Conservation (phyloP, 768 basidiomycete species). For the Naganishia friedmannii region DNA sequence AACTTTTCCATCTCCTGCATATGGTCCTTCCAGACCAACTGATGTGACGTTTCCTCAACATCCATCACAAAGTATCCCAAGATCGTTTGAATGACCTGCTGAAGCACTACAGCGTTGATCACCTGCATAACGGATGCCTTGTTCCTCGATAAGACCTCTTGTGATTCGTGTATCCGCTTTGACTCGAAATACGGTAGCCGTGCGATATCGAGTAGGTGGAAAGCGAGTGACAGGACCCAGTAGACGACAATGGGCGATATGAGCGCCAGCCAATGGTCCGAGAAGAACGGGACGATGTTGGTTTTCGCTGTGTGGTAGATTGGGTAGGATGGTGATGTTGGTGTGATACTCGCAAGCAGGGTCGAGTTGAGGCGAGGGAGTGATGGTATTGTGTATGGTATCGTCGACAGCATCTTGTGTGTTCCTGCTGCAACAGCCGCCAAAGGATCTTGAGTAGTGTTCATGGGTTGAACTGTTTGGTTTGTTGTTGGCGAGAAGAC, state of each 20-base stretch:
- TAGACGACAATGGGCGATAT: conserved; percentile 74
- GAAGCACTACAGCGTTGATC: conserved; percentile 73
- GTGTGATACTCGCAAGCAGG: conserved; percentile 41
- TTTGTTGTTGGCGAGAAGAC: neutral
- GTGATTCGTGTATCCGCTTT: conserved; percentile 82
- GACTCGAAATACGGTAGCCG: conserved; percentile 69
- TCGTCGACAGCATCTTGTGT: conserved; percentile 7
- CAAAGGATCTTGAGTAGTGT: conserved; percentile 8
- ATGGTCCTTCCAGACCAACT: conserved; percentile 48
- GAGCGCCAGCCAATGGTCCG: conserved; percentile 71
- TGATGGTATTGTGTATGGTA: conserved; percentile 19
- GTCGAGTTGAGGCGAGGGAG: conserved; percentile 39
- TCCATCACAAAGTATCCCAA: conserved; percentile 70
- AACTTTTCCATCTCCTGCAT: conserved; percentile 42
- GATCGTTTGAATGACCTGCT: conserved; percentile 78
- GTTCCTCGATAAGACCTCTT: conserved; percentile 72
- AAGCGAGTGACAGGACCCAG: conserved; percentile 76
- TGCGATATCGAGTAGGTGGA: conserved; percentile 72
- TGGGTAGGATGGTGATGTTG: conserved; percentile 46
- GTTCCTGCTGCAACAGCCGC: conserved; percentile 4
- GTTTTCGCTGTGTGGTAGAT: conserved; percentile 52
- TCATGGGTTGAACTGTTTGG: neutral
- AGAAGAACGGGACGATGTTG: conserved; percentile 57
- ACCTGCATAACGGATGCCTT: conserved; percentile 70
- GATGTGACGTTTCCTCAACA: conserved; percentile 49